Evolutionary conservation across 225 moss, liverwort and hornwort species (phyloP), one percentile per base, ranked within the genome.

Genomic region (Pseudoscleropodium purum): DNA sequence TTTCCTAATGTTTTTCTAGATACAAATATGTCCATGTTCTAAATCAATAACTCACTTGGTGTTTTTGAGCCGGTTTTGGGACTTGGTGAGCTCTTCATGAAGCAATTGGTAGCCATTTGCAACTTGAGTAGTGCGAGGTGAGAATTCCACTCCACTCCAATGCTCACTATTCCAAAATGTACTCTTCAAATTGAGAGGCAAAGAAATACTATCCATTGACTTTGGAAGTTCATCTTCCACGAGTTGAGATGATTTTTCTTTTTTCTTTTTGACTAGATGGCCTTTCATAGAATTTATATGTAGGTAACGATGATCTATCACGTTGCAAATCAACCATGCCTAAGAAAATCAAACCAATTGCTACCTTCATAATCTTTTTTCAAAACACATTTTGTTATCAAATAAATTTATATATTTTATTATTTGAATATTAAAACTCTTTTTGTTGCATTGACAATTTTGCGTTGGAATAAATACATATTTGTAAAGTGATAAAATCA

Each of bases 41-140:
- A 6, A 54, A 54, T 54, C 1, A 37, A 56, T 18, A 30, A 23
- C 72, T 85, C 43, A 85, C 85, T 92, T 92, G 23, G 85, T 87
- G 2, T 93, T 92, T 24, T 90, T 87, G 14, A 92, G 80, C 11
- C 80, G 81, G 3, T 27, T 82, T 26, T 92, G 83, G 2, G 92
- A 92, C 3, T 75, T 91, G 5, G 63, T 78, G 23, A 93, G 86
- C 59, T 93, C 93, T 15, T 91, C 86, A 43, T 91, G 86, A 49
- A 93, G 92, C 86, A 92, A 11, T 41, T 86, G 52, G 29, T 86
- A 91, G 5, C 93, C 92, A 86, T 91, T 93, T 16, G 88, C 54
- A 63, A 91, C 66, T 30, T 87, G 41, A 16, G 93, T 90, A 19
- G 15, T 84, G 2, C 79, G 83, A n/a, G 92, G 89, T 24, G 93